Conservation (phyloP, 2,329 filamentous ascomycete genomes). For the Elsinoe fawcettii region DNA sequence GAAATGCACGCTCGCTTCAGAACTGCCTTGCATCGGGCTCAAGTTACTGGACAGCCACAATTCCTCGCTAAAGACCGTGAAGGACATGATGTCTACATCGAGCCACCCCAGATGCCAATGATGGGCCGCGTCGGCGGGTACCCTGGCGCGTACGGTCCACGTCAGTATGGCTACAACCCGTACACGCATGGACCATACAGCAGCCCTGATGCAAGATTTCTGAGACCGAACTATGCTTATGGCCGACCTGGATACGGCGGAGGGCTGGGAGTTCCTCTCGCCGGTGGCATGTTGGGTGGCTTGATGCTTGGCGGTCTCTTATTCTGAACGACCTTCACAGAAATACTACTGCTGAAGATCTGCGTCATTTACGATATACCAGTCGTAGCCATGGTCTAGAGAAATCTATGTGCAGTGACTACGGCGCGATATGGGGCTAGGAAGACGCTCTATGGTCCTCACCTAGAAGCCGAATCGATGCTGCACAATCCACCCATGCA, state of each 20-base stretch:
- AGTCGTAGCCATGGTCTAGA: too few relatives aligned
- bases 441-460: too few relatives aligned
- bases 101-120: constrained; percentile 38
- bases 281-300: constrained; percentile 42
- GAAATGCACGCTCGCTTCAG: constrained; percentile 45
- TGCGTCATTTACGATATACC: too few relatives aligned
- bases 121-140: constrained; percentile 23
- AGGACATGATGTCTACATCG: constrained; percentile 51
- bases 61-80: constrained; percentile 47
- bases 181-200: constrained; percentile 39
- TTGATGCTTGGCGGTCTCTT: constrained; percentile 35
- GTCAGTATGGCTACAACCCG: constrained; percentile 27
- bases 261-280: constrained; percentile 40
- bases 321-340: too few relatives aligned
- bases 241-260: constrained; percentile 39
- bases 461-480: too few relatives aligned
- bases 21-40: constrained; percentile 43
- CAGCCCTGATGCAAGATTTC: constrained; percentile 42
- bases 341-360: too few relatives aligned
- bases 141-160: constrained; percentile 22
- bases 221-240: constrained; percentile 45
- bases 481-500: too few relatives aligned
- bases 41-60: constrained; percentile 50
- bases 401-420: too few relatives aligned
- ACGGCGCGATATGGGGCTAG: too few relatives aligned